A percentile compares a stretch with the other conserved stretches of the same genome.
These are phyloP conservation scores for Dryadomyces quercivorus DNA, from an alignment of 2,329 filamentous ascomycete genomes.

Conservation along the genomic window DNA sequence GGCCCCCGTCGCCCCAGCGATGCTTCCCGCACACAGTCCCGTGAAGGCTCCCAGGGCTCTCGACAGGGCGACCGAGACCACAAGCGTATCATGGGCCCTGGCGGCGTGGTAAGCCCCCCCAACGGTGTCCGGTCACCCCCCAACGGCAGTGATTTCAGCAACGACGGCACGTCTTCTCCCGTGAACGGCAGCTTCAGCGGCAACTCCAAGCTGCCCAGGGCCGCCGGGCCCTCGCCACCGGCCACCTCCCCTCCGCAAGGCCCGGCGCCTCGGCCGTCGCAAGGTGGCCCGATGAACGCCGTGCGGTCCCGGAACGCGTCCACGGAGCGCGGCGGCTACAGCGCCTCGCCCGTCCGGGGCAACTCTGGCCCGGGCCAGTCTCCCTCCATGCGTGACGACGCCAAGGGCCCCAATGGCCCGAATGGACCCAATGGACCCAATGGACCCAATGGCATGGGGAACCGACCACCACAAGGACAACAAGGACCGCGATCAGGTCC, in stretches of 20 bases:
- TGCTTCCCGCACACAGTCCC: constrained; percentile 27
- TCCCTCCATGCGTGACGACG: constrained; percentile 27
- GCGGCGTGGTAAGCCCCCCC: constrained; percentile 21
- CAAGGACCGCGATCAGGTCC: background rate
- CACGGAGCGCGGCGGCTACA: constrained; percentile 28
- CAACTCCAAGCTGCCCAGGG: constrained; percentile 27
- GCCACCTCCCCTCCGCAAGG: constrained; percentile 43
- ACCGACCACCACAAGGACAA: constrained; percentile 18
- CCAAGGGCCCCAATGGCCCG: constrained; percentile 31
- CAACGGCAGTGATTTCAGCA: constrained; percentile 24
- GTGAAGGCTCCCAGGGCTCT: constrained; percentile 40
- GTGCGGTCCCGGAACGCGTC: constrained; percentile 37
- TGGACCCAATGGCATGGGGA: constrained; percentile 34
- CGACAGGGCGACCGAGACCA: constrained; percentile 30
- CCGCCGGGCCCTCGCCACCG: constrained; percentile 22
- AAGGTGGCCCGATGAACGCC: constrained; percentile 19
- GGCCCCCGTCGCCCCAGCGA: constrained; percentile 20
- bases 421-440: constrained; percentile 40
- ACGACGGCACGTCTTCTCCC: constrained; percentile 18
- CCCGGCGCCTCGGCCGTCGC: constrained; percentile 36
- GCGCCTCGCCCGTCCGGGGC: constrained; percentile 22
- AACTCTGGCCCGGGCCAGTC: constrained; percentile 25
- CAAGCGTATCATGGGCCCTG: constrained; percentile 30
- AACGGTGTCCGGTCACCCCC: constrained; percentile 30
- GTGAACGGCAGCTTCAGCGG: constrained; percentile 1